These are phyloP conservation scores for Globisporangium abappressorium DNA, from an alignment of 352 stramenopile species.

Conservation along the genomic window DNA sequence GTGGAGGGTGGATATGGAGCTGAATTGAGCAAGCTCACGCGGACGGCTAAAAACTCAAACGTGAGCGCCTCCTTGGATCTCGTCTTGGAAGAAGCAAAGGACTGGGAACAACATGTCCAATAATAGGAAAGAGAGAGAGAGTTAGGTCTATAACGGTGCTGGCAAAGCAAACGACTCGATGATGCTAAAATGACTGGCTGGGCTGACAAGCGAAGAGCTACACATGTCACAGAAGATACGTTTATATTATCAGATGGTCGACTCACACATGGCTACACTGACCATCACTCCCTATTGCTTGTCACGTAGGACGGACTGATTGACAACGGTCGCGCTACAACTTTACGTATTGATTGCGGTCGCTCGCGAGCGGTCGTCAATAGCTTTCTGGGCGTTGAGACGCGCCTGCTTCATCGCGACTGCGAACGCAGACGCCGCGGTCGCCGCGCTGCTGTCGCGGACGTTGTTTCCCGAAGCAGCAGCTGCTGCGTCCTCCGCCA, in stretches of 20 bases:
- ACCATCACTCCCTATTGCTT: not conserved
- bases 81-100: not conserved
- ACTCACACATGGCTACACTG: not conserved
- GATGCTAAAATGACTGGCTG: not conserved
- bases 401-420: slow-evolving; percentile 78
- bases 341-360: not conserved
- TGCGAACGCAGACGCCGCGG: slow-evolving; percentile 63
- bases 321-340: not conserved
- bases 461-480: not conserved
- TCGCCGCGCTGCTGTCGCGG: slow-evolving; percentile 19
- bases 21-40: not conserved
- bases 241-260: not conserved
- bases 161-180: not conserved
- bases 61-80: not conserved
- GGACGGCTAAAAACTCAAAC: not conserved
- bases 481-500: not conserved
- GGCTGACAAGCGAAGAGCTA: not conserved
- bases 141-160: not conserved
- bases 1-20: not conserved
- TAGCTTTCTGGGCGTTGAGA: slow-evolving; percentile 62
- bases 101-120: not conserved
- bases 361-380: slow-evolving; percentile 38
- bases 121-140: not conserved
- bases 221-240: not conserved
- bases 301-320: not conserved